Conservation (phyloP, 441 rosid species). For the Erysimum pusillum region DNA sequence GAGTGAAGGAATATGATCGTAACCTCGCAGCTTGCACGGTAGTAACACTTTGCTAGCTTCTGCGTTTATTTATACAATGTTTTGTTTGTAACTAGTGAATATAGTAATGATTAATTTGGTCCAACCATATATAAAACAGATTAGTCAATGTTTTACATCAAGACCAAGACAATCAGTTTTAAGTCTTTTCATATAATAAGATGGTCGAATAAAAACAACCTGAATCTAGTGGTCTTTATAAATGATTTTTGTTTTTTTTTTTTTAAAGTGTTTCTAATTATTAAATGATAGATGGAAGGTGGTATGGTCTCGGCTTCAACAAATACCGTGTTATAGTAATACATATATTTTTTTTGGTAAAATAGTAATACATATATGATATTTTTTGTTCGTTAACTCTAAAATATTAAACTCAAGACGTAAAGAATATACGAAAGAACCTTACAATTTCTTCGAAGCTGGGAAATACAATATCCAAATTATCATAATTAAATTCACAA, state of each 20-base stretch:
- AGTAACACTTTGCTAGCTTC: background rate
- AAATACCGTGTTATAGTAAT: background rate
- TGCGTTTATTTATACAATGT: background rate
- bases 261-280: background rate
- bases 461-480: background rate
- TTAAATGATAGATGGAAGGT: background rate
- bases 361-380: too few relatives aligned
- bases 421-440: background rate
- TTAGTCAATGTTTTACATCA: background rate
- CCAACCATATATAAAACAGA: background rate
- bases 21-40: background rate
- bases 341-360: too few relatives aligned
- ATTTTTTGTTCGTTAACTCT: background rate
- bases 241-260: background rate
- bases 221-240: background rate
- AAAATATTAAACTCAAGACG: background rate
- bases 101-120: background rate
- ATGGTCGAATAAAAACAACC: background rate
- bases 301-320: background rate
- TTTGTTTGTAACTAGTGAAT: background rate
- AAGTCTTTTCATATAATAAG: slow-evolving; percentile 1
- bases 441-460: background rate
- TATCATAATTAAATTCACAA: too few relatives aligned
- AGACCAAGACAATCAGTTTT: background rate
- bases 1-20: background rate